Conservation (phyloP, 2,329 filamentous ascomycete species). For the Emmonsiellopsis sp. region DNA sequence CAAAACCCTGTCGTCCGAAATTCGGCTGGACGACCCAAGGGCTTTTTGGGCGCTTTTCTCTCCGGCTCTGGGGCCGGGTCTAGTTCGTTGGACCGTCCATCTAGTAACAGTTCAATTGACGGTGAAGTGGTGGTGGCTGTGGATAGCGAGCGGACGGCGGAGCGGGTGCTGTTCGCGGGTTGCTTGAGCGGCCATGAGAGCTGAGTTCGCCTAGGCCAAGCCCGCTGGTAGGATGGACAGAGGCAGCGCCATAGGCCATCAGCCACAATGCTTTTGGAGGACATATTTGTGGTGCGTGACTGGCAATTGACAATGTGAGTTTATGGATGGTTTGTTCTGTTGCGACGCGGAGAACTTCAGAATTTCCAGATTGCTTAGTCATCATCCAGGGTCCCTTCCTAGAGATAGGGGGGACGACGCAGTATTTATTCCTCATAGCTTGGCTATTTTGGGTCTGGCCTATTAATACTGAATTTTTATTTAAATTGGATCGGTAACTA, state of each 20-base stretch:
- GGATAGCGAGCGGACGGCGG: not conserved
- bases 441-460: not conserved
- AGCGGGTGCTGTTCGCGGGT: not conserved
- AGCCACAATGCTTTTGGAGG: conserved; percentile 20
- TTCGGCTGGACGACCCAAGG: too few species aligned
- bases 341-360: not conserved
- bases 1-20: too few species aligned
- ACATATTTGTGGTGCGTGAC: conserved; percentile 18
- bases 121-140: not conserved
- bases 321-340: not conserved
- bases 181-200: not conserved
- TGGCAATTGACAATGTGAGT: not conserved
- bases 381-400: not conserved
- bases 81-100: too few species aligned
- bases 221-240: conserved; percentile 25
- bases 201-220: not conserved
- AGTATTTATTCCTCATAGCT: not conserved
- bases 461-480: not conserved
- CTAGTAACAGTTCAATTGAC: not conserved
- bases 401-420: not conserved
- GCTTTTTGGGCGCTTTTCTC: too few species aligned
- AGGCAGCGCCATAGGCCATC: conserved; percentile 34
- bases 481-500: not conserved
- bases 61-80: too few species aligned
- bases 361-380: not conserved